Evolutionary conservation across 257 asterid genomes (phyloP), one percentile per base, ranked within the genome.

Genomic region (Penstemon davidsonii): DNA sequence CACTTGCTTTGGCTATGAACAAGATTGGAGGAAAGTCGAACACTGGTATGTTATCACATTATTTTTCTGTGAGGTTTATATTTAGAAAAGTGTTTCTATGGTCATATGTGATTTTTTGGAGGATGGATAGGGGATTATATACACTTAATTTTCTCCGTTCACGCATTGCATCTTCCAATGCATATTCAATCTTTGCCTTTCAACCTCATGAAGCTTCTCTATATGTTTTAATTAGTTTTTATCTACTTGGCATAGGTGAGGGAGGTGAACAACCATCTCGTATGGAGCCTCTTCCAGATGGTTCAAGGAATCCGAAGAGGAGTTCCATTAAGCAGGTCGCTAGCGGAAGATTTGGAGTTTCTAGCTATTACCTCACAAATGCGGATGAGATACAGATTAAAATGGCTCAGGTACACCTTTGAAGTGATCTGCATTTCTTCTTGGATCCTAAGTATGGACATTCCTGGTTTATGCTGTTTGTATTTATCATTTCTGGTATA

Each of bases 231-330:
- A 61, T 18, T 15, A 8, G 10, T 67, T 71, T 47, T 49, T 12
- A 33, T 69, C 25, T 46, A 60, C 47, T 62, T 62, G 33, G 69
- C n/a, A 64, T 69, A 91, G 99, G 99, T 3, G 99, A 94, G 88
- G 98, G 99, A 55, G 99, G 99, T 72, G 99, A 94, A 82, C 96
- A 91, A 63, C 99, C 99, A 53, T 88, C 96, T 72, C 96, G 99
- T 42, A 82, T 94, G 99, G 96, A 87, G 86, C 90, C 95, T 76
- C 92, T 94, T 70, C 79, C 85, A 4, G 92, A 91, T 77, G 99
- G 99, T 78, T 82, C 96, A 58, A 82, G 76, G 73, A 94, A 94
- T 75, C 98, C 96, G 12, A 80, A 66, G 84, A 88, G 98, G 90
- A 94, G 99, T 82, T 80, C 99, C 66, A 94, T 94, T 68, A 94